Base-by-base conservation (phyloP, 2,329 filamentous ascomycete genomes). In the Colletotrichum sansevieriae region DNA sequence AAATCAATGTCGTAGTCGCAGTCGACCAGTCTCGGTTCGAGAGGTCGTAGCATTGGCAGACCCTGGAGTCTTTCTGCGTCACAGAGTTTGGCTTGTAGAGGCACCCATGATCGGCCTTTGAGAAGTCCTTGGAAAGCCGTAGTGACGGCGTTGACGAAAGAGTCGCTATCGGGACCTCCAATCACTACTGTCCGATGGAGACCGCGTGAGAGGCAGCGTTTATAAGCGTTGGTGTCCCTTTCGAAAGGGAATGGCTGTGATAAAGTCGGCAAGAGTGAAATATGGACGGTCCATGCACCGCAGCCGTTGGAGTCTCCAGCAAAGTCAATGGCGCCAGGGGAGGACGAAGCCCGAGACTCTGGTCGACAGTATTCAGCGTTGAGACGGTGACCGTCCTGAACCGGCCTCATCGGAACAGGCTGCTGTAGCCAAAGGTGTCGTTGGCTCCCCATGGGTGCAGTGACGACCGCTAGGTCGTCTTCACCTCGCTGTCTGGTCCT, bases 221-320 rank as follows among this genome's bases (percentile, higher is more conserved):
- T 88, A 76, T 90, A 90, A 4, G 87, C 87, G 46, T 82, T 85
- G 13, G 87, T 89, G 71, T 89, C 86, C 73, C 87, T 87, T 76
- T 89, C 87, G 74, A 89, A 90, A 0, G 87, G 87, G 71, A 89
- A 88, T 4, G 86, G 84, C 64, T 86, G 83, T 39, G 82, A 82
- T 12, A 80, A 80, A 54, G 83, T 84, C 4, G 87, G 87, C 43
- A 90, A 80, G 12, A 90, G 81, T 2, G 87, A 89, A 41, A 90
- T 81, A 72, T 89, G 87, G 33, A 89, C 85, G 1, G 87, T 89
- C 87, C 87, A 90, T 5, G 81, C 77, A 62, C 78, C 79, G 18
- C 65, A 68, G n/a, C 20, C 54, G 25, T 33, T 47, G 18, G 65
- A 41, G 20, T 49, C 47, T 9, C 46, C 41, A 25, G 55, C 54